Base-by-base conservation (phyloP, 2,329 filamentous ascomycete genomes). In the Tolypocladium cylindrosporum region DNA sequence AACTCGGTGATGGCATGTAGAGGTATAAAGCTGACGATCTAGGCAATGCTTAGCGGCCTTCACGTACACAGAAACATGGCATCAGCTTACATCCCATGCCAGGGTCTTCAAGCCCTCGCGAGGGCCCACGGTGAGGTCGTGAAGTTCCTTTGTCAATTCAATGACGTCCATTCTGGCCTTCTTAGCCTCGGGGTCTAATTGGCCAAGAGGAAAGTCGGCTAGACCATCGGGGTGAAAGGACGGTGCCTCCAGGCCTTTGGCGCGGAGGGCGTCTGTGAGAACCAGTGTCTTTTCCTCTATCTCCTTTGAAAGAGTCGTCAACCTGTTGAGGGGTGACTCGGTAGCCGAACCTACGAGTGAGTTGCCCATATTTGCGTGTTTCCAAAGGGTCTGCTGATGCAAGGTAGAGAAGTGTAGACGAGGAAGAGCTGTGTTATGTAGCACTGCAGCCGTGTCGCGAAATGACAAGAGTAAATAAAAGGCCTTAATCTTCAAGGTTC, bases 1-100 rank as follows among this genome's bases (percentile, higher is more conserved):
- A 71, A 69, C 34, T 68, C 65, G 59, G 64, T 67, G 7, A 72
- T 64, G 6, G 68, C 68, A 31, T 70, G 68, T 1, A 71, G 61
- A 9, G 68, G 64, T 41, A 70, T 61, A 54, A 63, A 65, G 56
- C 63, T 68, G 41, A 69, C 52, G 34, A 60, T 61, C 66, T 69
- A 41, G 5, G 27, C n/a, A 37, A 36, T 16, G 43, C 5, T 55
- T n/a, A 36, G 43, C 34, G 2, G 21, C 27, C 21, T n/a, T 34
- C 31, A 8, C 21, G 10, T n/a, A 11, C 6, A 14, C 6, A 24
- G 27, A 27, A 50, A 7, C 16, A 31, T 1, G 27, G 24, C 27
- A 50, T 16, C 41, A 8, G 61, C 66, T 61, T 60, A 68, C 67
- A 58, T 69, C 68, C 63, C 67, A 66, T 4, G 64, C 65, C 45